Evolutionary conservation across 768 basidiomycete species (phyloP).

Genomic region (Hydnomerulius pinastri): DNA sequence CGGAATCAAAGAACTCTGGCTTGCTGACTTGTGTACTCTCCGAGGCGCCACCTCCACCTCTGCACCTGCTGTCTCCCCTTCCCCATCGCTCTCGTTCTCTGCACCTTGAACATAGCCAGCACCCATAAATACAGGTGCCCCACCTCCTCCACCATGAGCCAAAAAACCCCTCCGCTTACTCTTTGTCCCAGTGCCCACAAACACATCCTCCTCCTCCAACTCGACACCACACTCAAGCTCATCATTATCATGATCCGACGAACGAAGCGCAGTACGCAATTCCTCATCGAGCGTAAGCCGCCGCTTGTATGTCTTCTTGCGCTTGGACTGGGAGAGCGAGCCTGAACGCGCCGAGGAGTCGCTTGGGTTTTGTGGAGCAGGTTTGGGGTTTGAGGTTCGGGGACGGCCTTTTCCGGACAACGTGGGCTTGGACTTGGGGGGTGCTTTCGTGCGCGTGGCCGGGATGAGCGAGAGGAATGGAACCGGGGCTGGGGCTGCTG

Average conservation of each 20-base stretch:
- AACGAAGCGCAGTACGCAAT: constrained; percentile 47
- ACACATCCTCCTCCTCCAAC: constrained; percentile 43
- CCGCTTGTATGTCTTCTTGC: constrained; percentile 27
- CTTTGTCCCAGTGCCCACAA: constrained; percentile 56
- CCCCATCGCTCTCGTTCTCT: constrained; percentile 27
- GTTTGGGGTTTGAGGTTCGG: neutral
- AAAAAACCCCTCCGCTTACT: constrained; percentile 62
- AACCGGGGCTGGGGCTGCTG: constrained; percentile 6
- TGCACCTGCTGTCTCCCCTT: constrained; percentile 4
- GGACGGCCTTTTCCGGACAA: constrained; percentile 21
- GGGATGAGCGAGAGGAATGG: constrained; percentile 29
- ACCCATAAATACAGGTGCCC: constrained; percentile 69
- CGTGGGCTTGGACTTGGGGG: constrained; percentile 17
- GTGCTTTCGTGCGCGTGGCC: constrained; percentile 6
- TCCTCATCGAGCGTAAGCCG: constrained; percentile 71
- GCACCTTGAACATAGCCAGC: constrained; percentile 66
- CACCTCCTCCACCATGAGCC: constrained; percentile 75
- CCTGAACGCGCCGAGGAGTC: constrained; percentile 4
- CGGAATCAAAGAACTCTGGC: constrained; percentile 26
- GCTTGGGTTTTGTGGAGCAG: constrained; percentile 2
- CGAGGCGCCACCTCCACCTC: neutral
- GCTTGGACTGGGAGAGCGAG: constrained; percentile 17
- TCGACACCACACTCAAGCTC: constrained; percentile 43
- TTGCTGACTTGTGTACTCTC: constrained; percentile 9
- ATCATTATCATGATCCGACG: constrained; percentile 36